Conservation (phyloP, 2,329 filamentous ascomycete species). For the Arthroderma uncinatum region DNA sequence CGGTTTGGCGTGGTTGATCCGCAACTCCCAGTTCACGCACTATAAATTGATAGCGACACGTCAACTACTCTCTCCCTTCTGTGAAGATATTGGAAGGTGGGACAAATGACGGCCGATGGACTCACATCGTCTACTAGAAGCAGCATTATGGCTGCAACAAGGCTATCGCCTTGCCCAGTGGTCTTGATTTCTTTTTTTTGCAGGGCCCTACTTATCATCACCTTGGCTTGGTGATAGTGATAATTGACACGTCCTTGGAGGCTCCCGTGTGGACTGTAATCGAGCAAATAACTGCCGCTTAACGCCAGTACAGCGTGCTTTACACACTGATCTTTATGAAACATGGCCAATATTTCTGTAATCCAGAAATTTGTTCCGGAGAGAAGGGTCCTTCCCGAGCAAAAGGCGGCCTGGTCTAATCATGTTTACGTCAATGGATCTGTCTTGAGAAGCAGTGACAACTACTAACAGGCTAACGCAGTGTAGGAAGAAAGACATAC, state of each 20-base stretch:
- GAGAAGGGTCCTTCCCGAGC: constrained; percentile 11
- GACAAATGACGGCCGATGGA: background rate
- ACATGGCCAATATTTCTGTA: constrained; percentile 10
- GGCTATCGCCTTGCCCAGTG: background rate
- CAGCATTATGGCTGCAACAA: background rate
- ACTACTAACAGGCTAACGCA: background rate
- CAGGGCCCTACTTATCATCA: background rate
- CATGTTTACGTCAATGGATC: background rate
- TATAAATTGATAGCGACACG: background rate
- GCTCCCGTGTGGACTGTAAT: constrained; percentile 4
- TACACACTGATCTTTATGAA: constrained; percentile 4
- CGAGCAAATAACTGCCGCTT: constrained; percentile 11
- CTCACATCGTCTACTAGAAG: constrained; percentile 6
- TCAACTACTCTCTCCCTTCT: background rate
- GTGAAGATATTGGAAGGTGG: background rate
- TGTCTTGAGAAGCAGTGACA: background rate
- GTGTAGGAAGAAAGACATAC: background rate
- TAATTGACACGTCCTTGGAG: background rate
- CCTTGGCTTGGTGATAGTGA: background rate
- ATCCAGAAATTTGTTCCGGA: constrained; percentile 11
- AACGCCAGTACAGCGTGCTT: constrained; percentile 11
- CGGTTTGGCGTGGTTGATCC: background rate
- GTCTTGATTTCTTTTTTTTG: background rate
- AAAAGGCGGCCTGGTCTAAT: constrained; percentile 10
- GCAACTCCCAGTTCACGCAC: constrained; percentile 7